Conservation (phyloP, 257 asterid genomes). For the Solanum pinnatisectum region DNA sequence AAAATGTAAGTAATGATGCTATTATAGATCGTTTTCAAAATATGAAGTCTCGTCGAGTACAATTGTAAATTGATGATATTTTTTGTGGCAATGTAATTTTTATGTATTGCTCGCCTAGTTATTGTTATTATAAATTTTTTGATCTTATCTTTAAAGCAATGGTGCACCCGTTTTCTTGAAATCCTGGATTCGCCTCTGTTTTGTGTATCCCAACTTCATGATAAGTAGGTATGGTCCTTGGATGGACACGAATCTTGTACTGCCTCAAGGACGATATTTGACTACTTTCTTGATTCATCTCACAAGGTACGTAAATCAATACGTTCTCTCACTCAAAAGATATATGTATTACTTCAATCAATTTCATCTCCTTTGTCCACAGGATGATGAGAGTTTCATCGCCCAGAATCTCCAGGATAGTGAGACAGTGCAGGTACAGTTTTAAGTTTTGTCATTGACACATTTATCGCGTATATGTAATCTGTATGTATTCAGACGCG, state of each 20-base stretch:
- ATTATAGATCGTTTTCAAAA: too few relatives aligned
- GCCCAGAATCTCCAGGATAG: slow-evolving; percentile 52
- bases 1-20: too few relatives aligned
- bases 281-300: slow-evolving; percentile 71
- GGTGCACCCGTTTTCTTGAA: too few relatives aligned
- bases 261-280: slow-evolving; percentile 77
- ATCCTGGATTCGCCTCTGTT: too few relatives aligned
- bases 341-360: neutral
- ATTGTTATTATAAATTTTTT: too few relatives aligned
- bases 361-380: neutral
- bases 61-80: too few relatives aligned
- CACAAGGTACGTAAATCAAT: slow-evolving; percentile 30
- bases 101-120: too few relatives aligned
- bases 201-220: slow-evolving; percentile 87
- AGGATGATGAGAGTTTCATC: slow-evolving; percentile 44
- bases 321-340: neutral
- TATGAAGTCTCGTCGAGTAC: too few relatives aligned
- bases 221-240: slow-evolving; percentile 89
- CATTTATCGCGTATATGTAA: neutral
- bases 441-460: neutral
- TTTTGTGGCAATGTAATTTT: too few relatives aligned
- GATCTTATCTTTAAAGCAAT: too few relatives aligned
- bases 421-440: slow-evolving; percentile 61
- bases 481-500: neutral
- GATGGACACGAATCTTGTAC: slow-evolving; percentile 86